Evolutionary conservation across 495 filamentous ascomycete species (phyloP), one percentile per base, ranked within the genome.

Genomic region (Aspergillus campestris): DNA sequence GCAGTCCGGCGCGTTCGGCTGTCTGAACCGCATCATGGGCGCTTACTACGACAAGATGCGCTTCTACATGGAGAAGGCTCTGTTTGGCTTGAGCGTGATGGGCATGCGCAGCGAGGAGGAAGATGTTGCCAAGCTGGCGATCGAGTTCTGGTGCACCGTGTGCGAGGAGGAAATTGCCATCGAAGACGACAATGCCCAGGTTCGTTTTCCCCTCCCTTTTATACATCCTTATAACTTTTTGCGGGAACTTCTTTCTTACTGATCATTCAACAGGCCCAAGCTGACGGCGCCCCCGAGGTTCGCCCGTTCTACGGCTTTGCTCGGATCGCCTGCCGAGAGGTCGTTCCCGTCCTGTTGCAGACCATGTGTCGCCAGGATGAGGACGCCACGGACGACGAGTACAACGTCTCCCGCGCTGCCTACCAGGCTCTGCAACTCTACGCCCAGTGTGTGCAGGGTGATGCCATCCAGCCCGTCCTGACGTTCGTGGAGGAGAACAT

Each of bases 11-110:
- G 87, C 94, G 10, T 98, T 94, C 59, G 92, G 91, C 45, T 98
- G 94, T 60, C 66, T 98, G 58, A 97, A 97, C 78, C 80, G 90
- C 57, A 95, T 98, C 63, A 98, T 98, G 92, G 86, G 75, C 47
- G 74, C 95, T 33, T 97, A 98, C 71, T 98, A 98, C 62, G 92
- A 97, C 57, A 90, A 95, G 72, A 98, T 98, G 92, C 80, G 89
- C 56, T 97, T 94, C 71, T 98, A 98, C 73, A 98, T 98, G 92
- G 94, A 98, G 78, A 97, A 96, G 78, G 92, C 92, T 37, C 74
- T 98, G 32, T 98, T 97, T 63, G 92, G 94, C 37, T 76, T 98
- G 10, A 98, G 94, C n/a, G 94, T 97, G 48, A 81, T 95, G 71
- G 94, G 92, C 45, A 98, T 98, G 94, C 94, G 92, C 75, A 91